These are phyloP conservation scores for Flaveria robusta DNA, from an alignment of 129 eudicot species.

Conservation along the genomic window DNA sequence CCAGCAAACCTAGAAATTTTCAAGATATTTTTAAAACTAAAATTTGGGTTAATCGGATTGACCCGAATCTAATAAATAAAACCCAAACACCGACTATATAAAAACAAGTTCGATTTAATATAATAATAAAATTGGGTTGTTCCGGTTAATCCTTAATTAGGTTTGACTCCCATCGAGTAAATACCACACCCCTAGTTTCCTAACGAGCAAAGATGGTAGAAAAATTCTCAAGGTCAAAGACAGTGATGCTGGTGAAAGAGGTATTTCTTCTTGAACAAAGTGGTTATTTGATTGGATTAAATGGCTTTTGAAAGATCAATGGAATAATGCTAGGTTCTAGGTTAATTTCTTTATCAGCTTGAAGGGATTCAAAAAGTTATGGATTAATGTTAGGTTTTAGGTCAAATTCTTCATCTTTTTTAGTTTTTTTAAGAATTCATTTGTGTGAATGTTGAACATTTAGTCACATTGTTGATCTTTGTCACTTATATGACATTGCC, in stretches of 20 bases:
- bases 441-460: slow-evolving; percentile 7
- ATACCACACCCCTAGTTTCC: no score
- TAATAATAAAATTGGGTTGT: no score
- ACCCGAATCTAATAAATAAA: no score
- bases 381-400: slow-evolving; percentile 5
- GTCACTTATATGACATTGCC: background rate
- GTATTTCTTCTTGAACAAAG: slow-evolving; percentile 22
- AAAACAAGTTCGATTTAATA: no score
- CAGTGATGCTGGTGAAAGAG: slow-evolving; percentile 92
- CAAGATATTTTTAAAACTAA: no score
- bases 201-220: slow-evolving; percentile 65
- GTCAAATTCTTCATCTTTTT: slow-evolving; percentile 20
- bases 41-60: no score
- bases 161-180: no score
- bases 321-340: slow-evolving; percentile 4
- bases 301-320: background rate
- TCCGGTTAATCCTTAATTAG: no score
- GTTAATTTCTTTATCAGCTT: slow-evolving; percentile 10
- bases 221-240: slow-evolving; percentile 90
- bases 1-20: no score
- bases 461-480: slow-evolving; percentile 16
- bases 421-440: no score
- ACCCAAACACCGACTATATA: no score
- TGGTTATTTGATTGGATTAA: slow-evolving; percentile 14
- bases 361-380: background rate